phyloP scores from a whole-genome alignment of 169 alveolate species.

The Eimeria tenella region DNA sequence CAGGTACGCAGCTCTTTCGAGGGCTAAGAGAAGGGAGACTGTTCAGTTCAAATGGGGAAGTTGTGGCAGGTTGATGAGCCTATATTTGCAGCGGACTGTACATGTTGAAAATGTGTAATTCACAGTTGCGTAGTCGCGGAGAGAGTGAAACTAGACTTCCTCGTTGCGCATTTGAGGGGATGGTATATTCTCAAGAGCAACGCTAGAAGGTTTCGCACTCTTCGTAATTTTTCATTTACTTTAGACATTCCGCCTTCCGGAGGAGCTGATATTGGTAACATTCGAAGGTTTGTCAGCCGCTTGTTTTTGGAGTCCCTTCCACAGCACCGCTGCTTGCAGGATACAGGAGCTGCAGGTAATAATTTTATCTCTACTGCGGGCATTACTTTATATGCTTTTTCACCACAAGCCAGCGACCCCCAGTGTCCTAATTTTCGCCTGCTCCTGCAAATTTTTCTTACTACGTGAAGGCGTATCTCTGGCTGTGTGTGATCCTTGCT shows the following conservation, averaged over 20 bases:
- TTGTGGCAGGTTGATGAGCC: neutral
- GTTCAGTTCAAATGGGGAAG: neutral
- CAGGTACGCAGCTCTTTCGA: slow-evolving; percentile 11
- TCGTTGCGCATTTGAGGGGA: no score
- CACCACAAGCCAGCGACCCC: no score
- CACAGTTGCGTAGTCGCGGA: neutral
- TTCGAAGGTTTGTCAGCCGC: slow-evolving; percentile 46
- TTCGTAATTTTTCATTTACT: neutral
- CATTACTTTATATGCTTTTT: neutral
- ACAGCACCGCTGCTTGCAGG: slow-evolving; percentile 64
- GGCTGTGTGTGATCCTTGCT: neutral
- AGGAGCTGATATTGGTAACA: slow-evolving; percentile 55
- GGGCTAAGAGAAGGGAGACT: neutral
- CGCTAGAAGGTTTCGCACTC: no score
- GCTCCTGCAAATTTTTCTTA: neutral
- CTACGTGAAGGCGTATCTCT: neutral
- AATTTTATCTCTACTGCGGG: neutral
- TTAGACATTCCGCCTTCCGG: slow-evolving; percentile 64
- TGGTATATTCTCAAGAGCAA: no score
- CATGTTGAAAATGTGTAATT: no score
- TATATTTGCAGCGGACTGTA: no score
- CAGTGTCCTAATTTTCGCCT: no score
- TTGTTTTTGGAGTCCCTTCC: slow-evolving; percentile 19
- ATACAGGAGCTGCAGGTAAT: slow-evolving; percentile 69
- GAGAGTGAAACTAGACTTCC: neutral